A percentile compares a stretch with the other conserved stretches of the same genome.
Conservation (phyloP, 2,329 filamentous ascomycete genomes). For the Nemania sp. region DNA sequence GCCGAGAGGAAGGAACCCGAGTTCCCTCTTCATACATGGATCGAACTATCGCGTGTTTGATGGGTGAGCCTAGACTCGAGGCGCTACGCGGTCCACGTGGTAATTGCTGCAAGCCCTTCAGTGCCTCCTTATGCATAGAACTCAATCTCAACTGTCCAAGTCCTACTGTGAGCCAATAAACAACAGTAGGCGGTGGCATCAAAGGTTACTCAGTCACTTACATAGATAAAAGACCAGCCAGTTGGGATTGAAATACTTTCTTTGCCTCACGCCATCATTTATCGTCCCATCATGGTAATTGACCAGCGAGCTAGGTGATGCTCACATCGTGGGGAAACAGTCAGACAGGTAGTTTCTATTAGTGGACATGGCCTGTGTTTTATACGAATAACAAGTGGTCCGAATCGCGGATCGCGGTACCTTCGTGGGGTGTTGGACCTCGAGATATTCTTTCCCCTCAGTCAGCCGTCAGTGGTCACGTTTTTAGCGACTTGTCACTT, state of each 20-base stretch:
- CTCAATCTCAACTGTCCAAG: too few species aligned
- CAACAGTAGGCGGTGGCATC: not conserved
- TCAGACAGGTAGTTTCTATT: not conserved
- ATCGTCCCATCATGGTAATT: not conserved
- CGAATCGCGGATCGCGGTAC: constrained; percentile 26
- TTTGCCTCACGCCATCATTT: not conserved
- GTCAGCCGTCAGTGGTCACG: constrained; percentile 12
- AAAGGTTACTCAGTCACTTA: not conserved
- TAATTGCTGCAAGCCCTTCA: too few species aligned
- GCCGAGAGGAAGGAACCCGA: too few species aligned
- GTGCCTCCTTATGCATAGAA: too few species aligned
- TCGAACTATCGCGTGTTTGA: too few species aligned
- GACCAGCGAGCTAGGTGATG: not conserved
- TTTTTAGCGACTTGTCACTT: constrained; percentile 13
- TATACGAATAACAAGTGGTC: constrained; percentile 13
- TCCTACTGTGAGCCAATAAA: too few species aligned
- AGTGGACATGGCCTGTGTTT: constrained; percentile 6
- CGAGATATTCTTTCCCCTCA: constrained; percentile 25
- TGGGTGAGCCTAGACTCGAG: too few species aligned
- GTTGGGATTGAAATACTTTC: not conserved
- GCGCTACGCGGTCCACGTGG: too few species aligned
- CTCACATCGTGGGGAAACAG: not conserved
- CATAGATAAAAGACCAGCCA: not conserved
- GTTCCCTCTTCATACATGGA: too few species aligned
- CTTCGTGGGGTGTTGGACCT: constrained; percentile 25